Conservation (phyloP, 495 filamentous ascomycete genomes). For the Penicillium dipodomyicola region DNA sequence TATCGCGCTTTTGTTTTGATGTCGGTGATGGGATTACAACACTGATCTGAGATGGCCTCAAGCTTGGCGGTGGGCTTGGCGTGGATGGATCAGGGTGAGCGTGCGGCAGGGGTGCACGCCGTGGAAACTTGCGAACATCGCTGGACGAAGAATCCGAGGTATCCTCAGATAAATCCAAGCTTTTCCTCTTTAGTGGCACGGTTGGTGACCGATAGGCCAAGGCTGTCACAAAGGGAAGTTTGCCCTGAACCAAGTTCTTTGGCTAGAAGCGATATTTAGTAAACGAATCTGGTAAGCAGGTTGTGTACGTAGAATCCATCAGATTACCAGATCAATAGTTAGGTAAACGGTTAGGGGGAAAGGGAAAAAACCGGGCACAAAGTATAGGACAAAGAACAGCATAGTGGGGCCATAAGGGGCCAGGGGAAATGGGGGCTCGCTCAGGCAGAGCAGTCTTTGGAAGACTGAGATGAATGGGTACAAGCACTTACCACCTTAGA, state of each 20-base stretch:
- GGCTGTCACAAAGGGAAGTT: constrained; percentile 6
- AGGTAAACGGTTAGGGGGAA: not conserved
- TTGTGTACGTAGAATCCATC: not conserved
- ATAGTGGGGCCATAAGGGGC: not conserved
- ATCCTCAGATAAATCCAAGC: not conserved
- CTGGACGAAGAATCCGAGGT: not conserved
- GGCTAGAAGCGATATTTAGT: constrained; percentile 2
- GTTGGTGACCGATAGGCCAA: constrained; percentile 7
- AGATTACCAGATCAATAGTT: not conserved
- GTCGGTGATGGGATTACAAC: constrained; percentile 33
- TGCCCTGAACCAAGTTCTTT: not conserved
- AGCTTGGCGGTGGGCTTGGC: constrained; percentile 14
- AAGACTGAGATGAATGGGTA: not conserved
- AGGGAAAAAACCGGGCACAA: not conserved
- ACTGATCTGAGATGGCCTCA: constrained; percentile 5
- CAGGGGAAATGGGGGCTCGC: not conserved
- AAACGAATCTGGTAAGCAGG: not conserved
- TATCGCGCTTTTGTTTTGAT: constrained; percentile 14
- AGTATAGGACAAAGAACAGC: not conserved
- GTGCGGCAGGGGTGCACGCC: not conserved
- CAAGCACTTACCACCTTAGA: constrained; percentile 1
- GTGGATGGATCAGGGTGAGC: not conserved
- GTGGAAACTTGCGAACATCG: not conserved
- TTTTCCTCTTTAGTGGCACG: constrained; percentile 4
- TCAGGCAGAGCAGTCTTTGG: not conserved